These are phyloP conservation scores for Lobosporangium transversale DNA, from an alignment of 192 early-diverging fungal species.

Conservation along the genomic window DNA sequence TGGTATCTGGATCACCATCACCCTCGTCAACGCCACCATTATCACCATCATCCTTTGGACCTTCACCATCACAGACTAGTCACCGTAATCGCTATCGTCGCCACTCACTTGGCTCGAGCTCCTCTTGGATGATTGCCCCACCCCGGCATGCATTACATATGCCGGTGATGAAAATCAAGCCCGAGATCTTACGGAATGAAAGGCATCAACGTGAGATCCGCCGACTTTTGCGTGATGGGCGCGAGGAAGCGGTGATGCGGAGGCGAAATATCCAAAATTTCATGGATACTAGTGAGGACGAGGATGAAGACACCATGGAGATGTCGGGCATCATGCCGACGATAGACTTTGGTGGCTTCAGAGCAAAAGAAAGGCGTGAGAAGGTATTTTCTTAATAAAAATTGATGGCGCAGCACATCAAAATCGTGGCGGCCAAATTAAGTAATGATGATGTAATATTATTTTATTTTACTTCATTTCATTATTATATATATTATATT, in stretches of 20 bases:
- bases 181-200: conserved; percentile 34
- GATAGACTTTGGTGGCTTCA: conserved; percentile 30
- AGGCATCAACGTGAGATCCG: conserved; percentile 40
- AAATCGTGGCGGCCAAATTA: not conserved
- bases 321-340: conserved; percentile 20
- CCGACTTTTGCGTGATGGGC: conserved; percentile 29
- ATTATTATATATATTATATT: not conserved
- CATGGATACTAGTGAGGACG: conserved; percentile 40
- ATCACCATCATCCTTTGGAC: not conserved
- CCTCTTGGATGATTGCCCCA: conserved; percentile 14
- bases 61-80: not conserved
- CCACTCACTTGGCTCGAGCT: conserved; percentile 22
- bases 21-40: not conserved
- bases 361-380: conserved; percentile 23
- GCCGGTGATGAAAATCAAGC: conserved; percentile 44
- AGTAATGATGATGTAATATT: not conserved
- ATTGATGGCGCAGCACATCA: not conserved
- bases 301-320: not conserved
- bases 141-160: conserved; percentile 39
- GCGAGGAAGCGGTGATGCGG: conserved; percentile 28
- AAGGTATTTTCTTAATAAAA: conserved; percentile 14
- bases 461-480: not conserved
- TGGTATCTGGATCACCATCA: not conserved
- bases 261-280: conserved; percentile 16
- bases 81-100: conserved; percentile 16